Percentiles rank a stretch among this genome's conserved stretches.
Evolutionary conservation across 768 basidiomycete species (phyloP).

Genomic region (Tylopilus intermedius): DNA sequence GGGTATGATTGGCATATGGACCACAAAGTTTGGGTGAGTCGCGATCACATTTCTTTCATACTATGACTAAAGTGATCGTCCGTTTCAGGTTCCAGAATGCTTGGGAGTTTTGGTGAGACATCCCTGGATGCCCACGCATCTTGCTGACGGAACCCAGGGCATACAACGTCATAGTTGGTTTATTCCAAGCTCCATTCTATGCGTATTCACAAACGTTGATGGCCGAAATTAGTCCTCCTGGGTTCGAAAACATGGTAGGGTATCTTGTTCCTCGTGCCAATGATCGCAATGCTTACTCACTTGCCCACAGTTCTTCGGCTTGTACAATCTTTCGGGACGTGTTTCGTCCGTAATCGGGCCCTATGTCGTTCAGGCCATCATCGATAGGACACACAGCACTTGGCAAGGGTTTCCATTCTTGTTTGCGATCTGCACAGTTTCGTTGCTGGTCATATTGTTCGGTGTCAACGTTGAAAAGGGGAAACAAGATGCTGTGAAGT

Average conservation of each 20-base stretch:
- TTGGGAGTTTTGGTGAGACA: slow-evolving; percentile 79
- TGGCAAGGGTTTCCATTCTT: slow-evolving; percentile 86
- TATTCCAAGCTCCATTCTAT: slow-evolving; percentile 86
- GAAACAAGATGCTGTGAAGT: too few species aligned
- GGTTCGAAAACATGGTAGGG: slow-evolving; percentile 74
- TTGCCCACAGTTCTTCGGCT: slow-evolving; percentile 66
- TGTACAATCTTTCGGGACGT: slow-evolving; percentile 80
- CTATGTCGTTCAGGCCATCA: slow-evolving; percentile 81
- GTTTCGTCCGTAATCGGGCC: slow-evolving; percentile 84
- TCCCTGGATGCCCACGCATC: background rate
- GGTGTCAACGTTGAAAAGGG: too few species aligned
- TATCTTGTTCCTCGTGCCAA: background rate
- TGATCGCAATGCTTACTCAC: background rate
- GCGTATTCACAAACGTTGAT: slow-evolving; percentile 85
- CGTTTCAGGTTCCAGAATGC: slow-evolving; percentile 61
- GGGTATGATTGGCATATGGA: slow-evolving; percentile 88
- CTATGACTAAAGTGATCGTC: background rate
- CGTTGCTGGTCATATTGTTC: slow-evolving; percentile 44
- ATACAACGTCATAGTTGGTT: slow-evolving; percentile 74
- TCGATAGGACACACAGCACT: slow-evolving; percentile 63
- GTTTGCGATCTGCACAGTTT: slow-evolving; percentile 62
- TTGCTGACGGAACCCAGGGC: slow-evolving; percentile 40
- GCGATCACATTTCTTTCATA: slow-evolving; percentile 30
- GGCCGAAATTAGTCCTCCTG: slow-evolving; percentile 83
- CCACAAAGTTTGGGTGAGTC: slow-evolving; percentile 60